Evolutionary conservation across 768 basidiomycete species (phyloP).

Genomic region (Neoboletus brunneissimus): DNA sequence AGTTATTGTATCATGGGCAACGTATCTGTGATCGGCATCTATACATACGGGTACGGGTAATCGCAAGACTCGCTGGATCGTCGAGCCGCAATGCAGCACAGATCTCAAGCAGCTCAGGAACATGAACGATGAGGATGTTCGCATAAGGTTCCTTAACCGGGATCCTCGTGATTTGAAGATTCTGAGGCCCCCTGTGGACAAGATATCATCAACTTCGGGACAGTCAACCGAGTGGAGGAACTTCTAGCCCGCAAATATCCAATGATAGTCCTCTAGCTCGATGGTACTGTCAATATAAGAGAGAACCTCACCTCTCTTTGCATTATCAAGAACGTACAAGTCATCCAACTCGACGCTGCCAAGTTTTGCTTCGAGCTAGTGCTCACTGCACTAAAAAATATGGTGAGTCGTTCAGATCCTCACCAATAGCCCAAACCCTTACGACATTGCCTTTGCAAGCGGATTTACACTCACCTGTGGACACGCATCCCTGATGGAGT

Average conservation of each 20-base stretch:
- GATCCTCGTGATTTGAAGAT: slow-evolving; percentile 32
- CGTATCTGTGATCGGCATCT: slow-evolving; percentile 38
- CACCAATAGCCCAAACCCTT: background rate
- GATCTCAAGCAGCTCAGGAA: slow-evolving; percentile 37
- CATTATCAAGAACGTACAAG: slow-evolving; percentile 31
- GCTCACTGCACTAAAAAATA: slow-evolving; percentile 50
- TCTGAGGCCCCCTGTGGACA: slow-evolving; percentile 42
- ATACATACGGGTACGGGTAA: slow-evolving; percentile 28
- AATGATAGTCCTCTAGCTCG: slow-evolving; percentile 51
- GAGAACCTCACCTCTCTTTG: slow-evolving; percentile 41
- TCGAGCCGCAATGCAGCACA: slow-evolving; percentile 35
- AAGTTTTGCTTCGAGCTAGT: slow-evolving; percentile 62
- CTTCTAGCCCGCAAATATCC: slow-evolving; percentile 47
- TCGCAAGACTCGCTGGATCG: slow-evolving; percentile 37
- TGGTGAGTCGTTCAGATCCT: slow-evolving; percentile 42
- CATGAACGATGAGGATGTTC: slow-evolving; percentile 28
- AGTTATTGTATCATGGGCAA: slow-evolving; percentile 33
- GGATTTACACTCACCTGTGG: slow-evolving; percentile 5
- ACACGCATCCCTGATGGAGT: slow-evolving; percentile 54
- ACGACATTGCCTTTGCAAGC: background rate
- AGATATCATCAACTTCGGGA: slow-evolving; percentile 53
- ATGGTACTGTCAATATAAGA: slow-evolving; percentile 38
- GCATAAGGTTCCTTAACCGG: slow-evolving; percentile 35
- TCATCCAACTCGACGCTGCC: slow-evolving; percentile 57
- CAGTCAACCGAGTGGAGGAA: slow-evolving; percentile 52